Percentiles rank a stretch among this genome's conserved stretches.
These are phyloP conservation scores for Populus hybrid DNA, from an alignment of 441 rosid species.

Conservation along the genomic window DNA sequence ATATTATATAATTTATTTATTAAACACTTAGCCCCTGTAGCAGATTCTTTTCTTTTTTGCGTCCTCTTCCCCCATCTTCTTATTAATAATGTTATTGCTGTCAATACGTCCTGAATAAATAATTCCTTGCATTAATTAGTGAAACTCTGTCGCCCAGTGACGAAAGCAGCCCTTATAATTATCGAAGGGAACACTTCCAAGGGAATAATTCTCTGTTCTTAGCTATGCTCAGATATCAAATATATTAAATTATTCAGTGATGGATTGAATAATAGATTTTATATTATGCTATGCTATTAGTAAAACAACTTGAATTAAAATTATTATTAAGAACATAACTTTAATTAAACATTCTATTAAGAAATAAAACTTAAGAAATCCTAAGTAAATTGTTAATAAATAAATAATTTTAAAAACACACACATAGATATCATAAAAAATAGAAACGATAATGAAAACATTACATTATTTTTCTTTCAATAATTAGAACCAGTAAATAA, in stretches of 20 bases:
- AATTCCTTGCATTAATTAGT: constrained; percentile 7
- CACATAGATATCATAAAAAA: too few relatives aligned
- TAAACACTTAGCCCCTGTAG: constrained; percentile 13
- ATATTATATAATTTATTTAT: not conserved
- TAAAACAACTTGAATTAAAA: not conserved
- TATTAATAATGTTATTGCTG: constrained; percentile 1
- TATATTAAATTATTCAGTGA: not conserved
- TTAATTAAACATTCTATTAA: too few relatives aligned
- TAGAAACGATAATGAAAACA: too few relatives aligned
- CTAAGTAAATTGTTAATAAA: too few relatives aligned
- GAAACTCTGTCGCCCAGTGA: constrained; percentile 5
- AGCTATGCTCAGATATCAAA: not conserved
- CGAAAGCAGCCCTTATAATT: not conserved
- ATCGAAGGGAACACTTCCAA: constrained; percentile 11
- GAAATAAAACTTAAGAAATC: too few relatives aligned
- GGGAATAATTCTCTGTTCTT: constrained; percentile 9
- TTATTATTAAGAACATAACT: too few relatives aligned
- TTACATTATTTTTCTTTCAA: too few relatives aligned
- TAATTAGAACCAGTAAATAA: too few relatives aligned
- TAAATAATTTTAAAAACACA: too few relatives aligned
- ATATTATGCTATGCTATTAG: not conserved
- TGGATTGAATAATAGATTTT: too few relatives aligned
- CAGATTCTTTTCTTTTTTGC: constrained; percentile 17
- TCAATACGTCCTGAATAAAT: constrained; percentile 9
- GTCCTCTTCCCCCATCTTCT: not conserved